Evolutionary conservation across 176 grass and related monocot genomes (phyloP).

Genomic region (Eremochloa ophiuroides): DNA sequence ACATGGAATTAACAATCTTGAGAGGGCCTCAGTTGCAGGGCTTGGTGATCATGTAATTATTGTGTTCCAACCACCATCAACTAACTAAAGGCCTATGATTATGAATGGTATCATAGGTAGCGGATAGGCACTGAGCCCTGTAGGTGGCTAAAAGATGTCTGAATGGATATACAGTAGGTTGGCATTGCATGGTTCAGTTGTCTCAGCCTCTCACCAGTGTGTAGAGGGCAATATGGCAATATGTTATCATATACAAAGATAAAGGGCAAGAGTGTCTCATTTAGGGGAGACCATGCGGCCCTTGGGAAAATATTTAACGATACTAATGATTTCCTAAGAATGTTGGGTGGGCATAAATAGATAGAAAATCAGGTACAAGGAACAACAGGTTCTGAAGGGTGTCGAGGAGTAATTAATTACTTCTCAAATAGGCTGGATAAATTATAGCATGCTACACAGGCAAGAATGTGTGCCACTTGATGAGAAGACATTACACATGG

Average conservation of each 20-base stretch:
- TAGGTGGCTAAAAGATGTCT: neutral
- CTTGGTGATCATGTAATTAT: neutral
- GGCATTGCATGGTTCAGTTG: neutral
- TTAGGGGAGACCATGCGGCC: neutral
- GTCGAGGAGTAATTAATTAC: neutral
- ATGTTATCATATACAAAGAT: neutral
- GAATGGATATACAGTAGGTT: neutral
- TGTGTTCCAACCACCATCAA: neutral
- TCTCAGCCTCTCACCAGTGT: neutral
- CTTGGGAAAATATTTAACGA: neutral
- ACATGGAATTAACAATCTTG: neutral
- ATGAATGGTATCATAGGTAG: neutral
- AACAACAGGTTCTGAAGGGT: neutral
- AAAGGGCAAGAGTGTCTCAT: neutral
- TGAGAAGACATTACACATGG: neutral
- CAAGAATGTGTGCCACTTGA: neutral
- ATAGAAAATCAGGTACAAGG: neutral
- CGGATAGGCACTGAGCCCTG: neutral
- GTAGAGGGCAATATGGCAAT: neutral
- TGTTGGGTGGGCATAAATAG: slow-evolving; percentile 3
- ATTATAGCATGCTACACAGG: neutral
- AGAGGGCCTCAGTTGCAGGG: neutral
- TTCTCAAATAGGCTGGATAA: neutral
- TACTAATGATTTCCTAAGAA: slow-evolving; percentile 7
- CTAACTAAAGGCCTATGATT: neutral